phyloP scores from a whole-genome alignment of 208 protist genomes.

The Crithidia bombi region DNA sequence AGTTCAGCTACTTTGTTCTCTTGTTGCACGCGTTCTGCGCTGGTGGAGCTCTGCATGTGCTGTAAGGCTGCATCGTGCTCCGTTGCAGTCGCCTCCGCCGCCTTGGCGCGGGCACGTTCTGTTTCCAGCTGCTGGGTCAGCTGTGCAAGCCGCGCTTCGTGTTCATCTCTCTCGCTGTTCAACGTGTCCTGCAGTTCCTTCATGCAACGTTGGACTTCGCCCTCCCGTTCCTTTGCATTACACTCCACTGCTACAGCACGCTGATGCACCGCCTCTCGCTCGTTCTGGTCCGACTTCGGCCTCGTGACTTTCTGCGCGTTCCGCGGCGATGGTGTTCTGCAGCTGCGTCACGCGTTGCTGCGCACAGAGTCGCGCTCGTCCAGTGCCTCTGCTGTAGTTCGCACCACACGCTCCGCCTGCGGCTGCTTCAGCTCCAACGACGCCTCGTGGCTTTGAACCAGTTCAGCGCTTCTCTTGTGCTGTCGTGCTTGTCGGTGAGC shows the following conservation, averaged over 20 bases:
- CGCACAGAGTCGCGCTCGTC: background rate
- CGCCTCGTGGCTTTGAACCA: conserved; percentile 1
- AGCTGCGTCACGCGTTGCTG: conserved; percentile 15
- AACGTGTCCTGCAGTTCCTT: conserved; percentile 12
- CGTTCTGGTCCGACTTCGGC: background rate
- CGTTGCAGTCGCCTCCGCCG: conserved; percentile 14
- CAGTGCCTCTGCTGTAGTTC: conserved; percentile 17
- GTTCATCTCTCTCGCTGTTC: conserved; percentile 12
- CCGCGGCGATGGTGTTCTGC: background rate
- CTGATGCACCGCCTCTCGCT: conserved; percentile 20
- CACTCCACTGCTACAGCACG: conserved; percentile 2
- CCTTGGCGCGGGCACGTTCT: background rate
- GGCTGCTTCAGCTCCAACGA: conserved; percentile 25
- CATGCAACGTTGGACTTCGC: conserved; percentile 14
- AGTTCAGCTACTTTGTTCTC: background rate
- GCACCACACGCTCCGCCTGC: conserved; percentile 16
- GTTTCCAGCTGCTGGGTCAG: background rate
- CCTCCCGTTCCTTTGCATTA: conserved; percentile 9
- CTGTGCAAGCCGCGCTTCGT: conserved; percentile 14
- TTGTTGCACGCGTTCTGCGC: conserved; percentile 4
- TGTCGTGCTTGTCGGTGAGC: conserved; percentile 11
- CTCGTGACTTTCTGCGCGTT: conserved; percentile 23
- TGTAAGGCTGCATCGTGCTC: conserved; percentile 3
- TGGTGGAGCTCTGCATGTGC: background rate
- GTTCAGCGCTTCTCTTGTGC: conserved; percentile 14